A percentile compares a stretch with the other conserved stretches of the same genome.
These are phyloP conservation scores for Beauveria australis DNA, from an alignment of 2,329 filamentous ascomycete species.

Conservation along the genomic window DNA sequence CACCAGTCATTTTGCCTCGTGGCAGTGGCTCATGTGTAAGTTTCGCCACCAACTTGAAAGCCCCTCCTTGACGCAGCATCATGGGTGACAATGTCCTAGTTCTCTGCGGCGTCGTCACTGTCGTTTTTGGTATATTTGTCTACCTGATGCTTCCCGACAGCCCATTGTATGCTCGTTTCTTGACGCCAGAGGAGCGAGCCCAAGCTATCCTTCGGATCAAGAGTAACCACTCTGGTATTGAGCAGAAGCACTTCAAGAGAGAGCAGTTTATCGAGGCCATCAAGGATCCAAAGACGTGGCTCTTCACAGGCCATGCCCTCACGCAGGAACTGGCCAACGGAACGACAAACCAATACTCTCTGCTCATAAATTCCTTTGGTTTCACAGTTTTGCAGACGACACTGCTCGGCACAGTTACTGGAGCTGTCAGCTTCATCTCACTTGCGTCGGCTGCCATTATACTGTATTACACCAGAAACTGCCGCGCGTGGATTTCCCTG, in stretches of 20 bases:
- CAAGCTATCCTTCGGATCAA: slow-evolving; percentile 25
- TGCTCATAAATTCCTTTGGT: slow-evolving; percentile 37
- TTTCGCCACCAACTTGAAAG: not conserved
- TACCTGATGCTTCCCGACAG: slow-evolving; percentile 12
- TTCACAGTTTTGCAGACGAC: slow-evolving; percentile 30
- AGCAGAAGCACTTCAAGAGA: slow-evolving; percentile 26
- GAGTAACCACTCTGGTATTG: slow-evolving; percentile 24
- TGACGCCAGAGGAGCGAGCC: slow-evolving; percentile 18
- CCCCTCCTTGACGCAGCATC: not conserved
- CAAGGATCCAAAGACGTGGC: slow-evolving; percentile 23
- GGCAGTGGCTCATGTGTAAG: slow-evolving; percentile 31
- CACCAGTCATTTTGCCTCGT: slow-evolving; percentile 26
- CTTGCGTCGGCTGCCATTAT: slow-evolving; percentile 8
- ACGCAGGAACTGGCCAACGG: slow-evolving; percentile 31
- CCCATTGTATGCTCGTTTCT: slow-evolving; percentile 15
- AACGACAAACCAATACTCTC: slow-evolving; percentile 30
- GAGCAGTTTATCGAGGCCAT: slow-evolving; percentile 23
- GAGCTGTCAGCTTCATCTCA: slow-evolving; percentile 10
- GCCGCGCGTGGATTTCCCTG: slow-evolving; percentile 13
- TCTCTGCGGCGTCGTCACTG: slow-evolving; percentile 14
- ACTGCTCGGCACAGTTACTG: slow-evolving; percentile 14
- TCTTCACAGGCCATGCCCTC: slow-evolving; percentile 22
- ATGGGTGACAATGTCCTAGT: slow-evolving; percentile 5
- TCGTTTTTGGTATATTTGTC: slow-evolving; percentile 14
- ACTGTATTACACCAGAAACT: slow-evolving; percentile 7